Conservation (phyloP, 257 asterid genomes). For the Galeopsis tetrahit region DNA sequence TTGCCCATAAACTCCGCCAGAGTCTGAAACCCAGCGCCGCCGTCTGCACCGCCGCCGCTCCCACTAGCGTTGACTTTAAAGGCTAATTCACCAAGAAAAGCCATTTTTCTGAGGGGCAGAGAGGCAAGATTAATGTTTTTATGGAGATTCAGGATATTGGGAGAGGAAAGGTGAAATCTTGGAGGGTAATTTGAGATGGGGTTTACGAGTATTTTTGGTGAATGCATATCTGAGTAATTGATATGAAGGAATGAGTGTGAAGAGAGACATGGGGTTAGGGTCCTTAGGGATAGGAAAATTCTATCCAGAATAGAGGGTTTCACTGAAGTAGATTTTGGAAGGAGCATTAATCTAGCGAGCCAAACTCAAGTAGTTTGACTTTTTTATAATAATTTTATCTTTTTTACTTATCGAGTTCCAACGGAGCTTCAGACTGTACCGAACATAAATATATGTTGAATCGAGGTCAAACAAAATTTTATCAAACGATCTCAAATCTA, state of each 20-base stretch:
- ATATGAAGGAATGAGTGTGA: conserved; percentile 2
- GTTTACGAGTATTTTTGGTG: conserved; percentile 41
- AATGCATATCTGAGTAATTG: conserved; percentile 47
- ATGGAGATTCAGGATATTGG: conserved; percentile 35
- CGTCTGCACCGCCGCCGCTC: conserved; percentile 22
- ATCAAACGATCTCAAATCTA: too few species aligned
- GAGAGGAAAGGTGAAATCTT: conserved; percentile 38
- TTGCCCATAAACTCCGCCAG: conserved; percentile 72
- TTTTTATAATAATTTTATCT: too few species aligned
- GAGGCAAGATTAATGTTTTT: conserved; percentile 34
- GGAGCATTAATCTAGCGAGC: not conserved
- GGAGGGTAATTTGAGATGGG: conserved; percentile 47
- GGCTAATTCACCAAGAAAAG: conserved; percentile 45
- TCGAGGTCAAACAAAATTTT: too few species aligned
- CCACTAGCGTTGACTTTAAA: conserved; percentile 48
- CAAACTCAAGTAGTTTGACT: too few species aligned
- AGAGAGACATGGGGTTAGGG: conserved; percentile 25
- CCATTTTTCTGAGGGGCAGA: conserved; percentile 46
- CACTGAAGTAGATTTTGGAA: not conserved
- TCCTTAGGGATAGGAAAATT: not conserved
- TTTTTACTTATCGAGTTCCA: too few species aligned
- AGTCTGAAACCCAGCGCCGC: conserved; percentile 53
- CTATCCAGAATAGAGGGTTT: not conserved
- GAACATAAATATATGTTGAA: too few species aligned
- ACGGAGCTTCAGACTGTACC: too few species aligned